Conservation (phyloP, 352 stramenopile genomes). For the Pythium utonaiense region DNA sequence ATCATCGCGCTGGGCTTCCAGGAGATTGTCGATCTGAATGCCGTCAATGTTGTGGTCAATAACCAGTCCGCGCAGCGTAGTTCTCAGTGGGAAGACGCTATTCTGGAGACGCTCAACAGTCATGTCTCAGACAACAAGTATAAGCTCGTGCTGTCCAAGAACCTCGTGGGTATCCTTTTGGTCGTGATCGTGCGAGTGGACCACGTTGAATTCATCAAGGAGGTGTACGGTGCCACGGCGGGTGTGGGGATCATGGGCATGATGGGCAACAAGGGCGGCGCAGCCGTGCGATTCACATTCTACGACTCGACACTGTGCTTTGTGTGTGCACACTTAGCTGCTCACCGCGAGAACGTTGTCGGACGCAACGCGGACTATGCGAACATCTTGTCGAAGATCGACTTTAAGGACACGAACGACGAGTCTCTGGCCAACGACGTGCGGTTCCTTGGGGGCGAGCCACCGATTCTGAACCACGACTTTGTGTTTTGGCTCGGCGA, state of each 20-base stretch:
- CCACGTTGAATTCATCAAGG: constrained; percentile 72
- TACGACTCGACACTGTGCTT: constrained; percentile 99
- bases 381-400: constrained; percentile 96
- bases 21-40: constrained; percentile 99
- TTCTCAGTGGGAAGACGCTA: constrained; percentile 86
- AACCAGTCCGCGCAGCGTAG: constrained; percentile 92
- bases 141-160: constrained; percentile 83
- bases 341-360: constrained; percentile 96
- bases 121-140: constrained; percentile 47
- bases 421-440: constrained; percentile 20
- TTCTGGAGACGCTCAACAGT: constrained; percentile 90
- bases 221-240: constrained; percentile 89
- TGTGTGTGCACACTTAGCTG: constrained; percentile 97
- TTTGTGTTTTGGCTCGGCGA: constrained; percentile 97
- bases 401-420: constrained; percentile 77
- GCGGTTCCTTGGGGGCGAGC: constrained; percentile 48
- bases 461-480: constrained; percentile 95
- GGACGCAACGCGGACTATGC: constrained; percentile 97
- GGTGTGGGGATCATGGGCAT: constrained; percentile 98
- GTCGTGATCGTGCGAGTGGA: constrained; percentile 93
- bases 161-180: constrained; percentile 97
- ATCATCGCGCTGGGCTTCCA: constrained; percentile 90
- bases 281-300: constrained; percentile 93
- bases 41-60: constrained; percentile 98
- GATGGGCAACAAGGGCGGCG: constrained; percentile 99